Evolutionary conservation across 768 basidiomycete species (phyloP).

Genomic region (Kwoniella europaea): DNA sequence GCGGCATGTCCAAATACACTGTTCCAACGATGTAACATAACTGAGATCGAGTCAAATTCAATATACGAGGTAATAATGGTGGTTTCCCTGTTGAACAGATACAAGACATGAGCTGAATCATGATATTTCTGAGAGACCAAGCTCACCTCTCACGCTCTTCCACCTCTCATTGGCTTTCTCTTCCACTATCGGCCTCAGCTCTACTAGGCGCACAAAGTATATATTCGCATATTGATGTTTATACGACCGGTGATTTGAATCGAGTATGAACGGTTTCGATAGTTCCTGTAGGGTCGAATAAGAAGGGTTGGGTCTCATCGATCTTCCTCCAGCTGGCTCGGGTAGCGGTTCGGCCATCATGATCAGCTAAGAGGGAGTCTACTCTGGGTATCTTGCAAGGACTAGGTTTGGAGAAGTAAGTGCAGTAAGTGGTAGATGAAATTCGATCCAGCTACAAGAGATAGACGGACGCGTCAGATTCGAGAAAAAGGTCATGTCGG

Average conservation of each 20-base stretch:
- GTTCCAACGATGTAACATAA: slow-evolving; percentile 93
- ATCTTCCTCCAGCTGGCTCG: neutral
- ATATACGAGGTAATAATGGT: slow-evolving; percentile 31
- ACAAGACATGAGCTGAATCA: neutral
- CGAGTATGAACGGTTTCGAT: slow-evolving; percentile 52
- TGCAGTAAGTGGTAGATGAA: too few relatives aligned
- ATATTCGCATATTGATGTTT: slow-evolving; percentile 75
- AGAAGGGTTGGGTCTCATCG: slow-evolving; percentile 35
- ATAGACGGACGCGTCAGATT: slow-evolving; percentile 7
- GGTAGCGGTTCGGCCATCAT: slow-evolving; percentile 31
- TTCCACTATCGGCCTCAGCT: slow-evolving; percentile 63
- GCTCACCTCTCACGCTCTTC: slow-evolving; percentile 61
- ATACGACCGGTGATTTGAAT: slow-evolving; percentile 61
- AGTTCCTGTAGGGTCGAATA: slow-evolving; percentile 47
- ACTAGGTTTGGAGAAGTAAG: neutral
- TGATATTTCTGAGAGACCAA: neutral
- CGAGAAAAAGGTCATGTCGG: neutral
- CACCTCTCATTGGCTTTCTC: slow-evolving; percentile 64
- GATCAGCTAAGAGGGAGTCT: neutral
- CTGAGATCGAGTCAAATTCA: slow-evolving; percentile 78
- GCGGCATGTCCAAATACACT: slow-evolving; percentile 97
- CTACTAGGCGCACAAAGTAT: slow-evolving; percentile 68
- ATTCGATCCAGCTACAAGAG: neutral
- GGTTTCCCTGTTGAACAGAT: slow-evolving; percentile 25
- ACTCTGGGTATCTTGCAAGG: neutral